Conservation (phyloP, 2,329 filamentous ascomycete species). For the Alternaria brassicicola region DNA sequence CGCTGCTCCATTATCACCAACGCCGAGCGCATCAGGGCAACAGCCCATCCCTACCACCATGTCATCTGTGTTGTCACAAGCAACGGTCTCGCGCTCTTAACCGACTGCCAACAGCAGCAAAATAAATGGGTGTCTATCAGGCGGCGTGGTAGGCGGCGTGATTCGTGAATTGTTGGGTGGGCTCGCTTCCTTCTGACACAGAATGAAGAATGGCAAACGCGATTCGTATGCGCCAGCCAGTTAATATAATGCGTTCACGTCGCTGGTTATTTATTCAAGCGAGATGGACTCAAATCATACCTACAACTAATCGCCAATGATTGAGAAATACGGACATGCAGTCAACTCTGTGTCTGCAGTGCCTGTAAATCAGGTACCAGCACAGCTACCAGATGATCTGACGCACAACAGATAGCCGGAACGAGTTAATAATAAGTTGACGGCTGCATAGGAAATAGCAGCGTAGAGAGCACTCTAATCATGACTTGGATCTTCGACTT, state of each 20-base stretch:
- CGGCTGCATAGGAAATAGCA: no score
- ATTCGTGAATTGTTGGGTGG: conserved; percentile 25
- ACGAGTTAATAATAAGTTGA: neutral
- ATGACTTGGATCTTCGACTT: neutral
- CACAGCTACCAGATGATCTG: neutral
- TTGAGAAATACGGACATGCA: conserved; percentile 3
- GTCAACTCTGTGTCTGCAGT: neutral
- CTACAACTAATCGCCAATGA: neutral
- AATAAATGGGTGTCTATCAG: conserved; percentile 4
- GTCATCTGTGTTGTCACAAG: neutral
- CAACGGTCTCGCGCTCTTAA: neutral
- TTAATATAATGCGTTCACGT: neutral
- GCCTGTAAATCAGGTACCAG: neutral
- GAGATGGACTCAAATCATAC: neutral
- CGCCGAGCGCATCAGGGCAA: neutral
- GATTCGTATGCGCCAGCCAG: neutral
- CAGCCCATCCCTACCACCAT: neutral
- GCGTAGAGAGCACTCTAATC: neutral
- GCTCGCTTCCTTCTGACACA: conserved; percentile 22
- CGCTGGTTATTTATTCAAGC: neutral
- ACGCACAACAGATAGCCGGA: neutral
- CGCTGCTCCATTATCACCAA: neutral
- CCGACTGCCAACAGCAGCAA: neutral
- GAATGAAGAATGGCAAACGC: neutral
- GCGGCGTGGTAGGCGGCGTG: conserved; percentile 31